phyloP scores from a whole-genome alignment of 306 rosid genomes.

The Echinosophora koreensis region DNA sequence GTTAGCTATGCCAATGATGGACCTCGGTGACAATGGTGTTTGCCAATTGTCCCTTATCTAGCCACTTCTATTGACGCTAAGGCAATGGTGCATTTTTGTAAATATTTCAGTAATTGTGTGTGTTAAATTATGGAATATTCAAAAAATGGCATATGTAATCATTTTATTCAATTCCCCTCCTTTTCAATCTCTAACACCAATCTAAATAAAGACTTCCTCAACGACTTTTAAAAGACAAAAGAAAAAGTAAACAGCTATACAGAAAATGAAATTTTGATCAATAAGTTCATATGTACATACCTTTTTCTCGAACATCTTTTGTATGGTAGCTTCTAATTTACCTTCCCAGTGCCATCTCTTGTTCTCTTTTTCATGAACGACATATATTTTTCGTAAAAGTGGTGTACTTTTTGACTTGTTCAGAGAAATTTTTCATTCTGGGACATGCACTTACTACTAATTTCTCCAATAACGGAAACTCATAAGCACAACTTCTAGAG shows the following conservation, averaged over 20 bases:
- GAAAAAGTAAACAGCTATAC: no score
- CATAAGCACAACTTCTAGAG: neutral
- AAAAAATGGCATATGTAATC: neutral
- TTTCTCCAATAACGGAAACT: slow-evolving; percentile 33
- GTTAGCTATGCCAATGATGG: no score
- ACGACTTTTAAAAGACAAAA: no score
- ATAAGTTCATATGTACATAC: neutral
- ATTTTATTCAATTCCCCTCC: no score
- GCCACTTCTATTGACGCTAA: no score
- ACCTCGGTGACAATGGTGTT: no score
- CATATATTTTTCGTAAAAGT: neutral
- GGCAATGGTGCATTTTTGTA: no score
- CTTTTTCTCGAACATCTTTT: neutral
- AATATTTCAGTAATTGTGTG: neutral
- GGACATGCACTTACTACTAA: slow-evolving; percentile 17
- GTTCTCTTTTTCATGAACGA: neutral
- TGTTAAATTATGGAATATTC: neutral
- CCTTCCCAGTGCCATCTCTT: slow-evolving; percentile 31
- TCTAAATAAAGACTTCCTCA: neutral
- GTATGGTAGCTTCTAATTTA: slow-evolving; percentile 23
- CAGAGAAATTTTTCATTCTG: neutral
- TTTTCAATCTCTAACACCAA: neutral
- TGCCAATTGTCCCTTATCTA: no score
- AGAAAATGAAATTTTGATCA: neutral
- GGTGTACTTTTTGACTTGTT: neutral